These are phyloP conservation scores for Neocatenulostroma microsporum DNA, from an alignment of 2,329 filamentous ascomycete species.

Conservation along the genomic window DNA sequence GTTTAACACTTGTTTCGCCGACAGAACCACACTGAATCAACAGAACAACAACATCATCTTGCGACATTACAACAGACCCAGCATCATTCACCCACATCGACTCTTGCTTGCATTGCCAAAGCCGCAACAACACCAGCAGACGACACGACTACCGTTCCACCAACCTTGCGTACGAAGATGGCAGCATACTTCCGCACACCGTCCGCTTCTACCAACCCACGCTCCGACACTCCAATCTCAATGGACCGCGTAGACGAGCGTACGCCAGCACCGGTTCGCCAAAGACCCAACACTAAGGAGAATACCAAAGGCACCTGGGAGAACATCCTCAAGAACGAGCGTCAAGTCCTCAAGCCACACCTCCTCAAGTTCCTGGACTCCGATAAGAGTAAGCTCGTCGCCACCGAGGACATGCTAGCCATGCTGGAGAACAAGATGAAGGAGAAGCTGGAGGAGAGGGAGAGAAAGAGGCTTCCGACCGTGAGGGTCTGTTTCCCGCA, in stretches of 20 bases:
- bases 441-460: conserved; percentile 6
- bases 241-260: neutral
- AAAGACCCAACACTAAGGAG: neutral
- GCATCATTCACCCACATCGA: neutral
- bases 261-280: too few species aligned
- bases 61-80: too few species aligned
- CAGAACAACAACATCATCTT: too few species aligned
- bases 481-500: conserved; percentile 3
- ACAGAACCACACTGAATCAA: too few species aligned
- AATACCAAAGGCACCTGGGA: neutral
- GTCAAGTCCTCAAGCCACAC: neutral
- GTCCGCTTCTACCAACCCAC: neutral
- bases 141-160: neutral
- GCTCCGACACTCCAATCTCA: neutral
- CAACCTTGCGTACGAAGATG: neutral
- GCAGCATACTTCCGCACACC: neutral
- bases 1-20: too few species aligned
- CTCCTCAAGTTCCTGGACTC: conserved; percentile 1
- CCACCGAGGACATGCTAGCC: conserved; percentile 1
- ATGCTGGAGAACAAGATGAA: conserved; percentile 2
- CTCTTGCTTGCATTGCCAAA: neutral
- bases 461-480: neutral
- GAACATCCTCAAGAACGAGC: conserved; percentile 5
- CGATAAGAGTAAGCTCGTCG: neutral
- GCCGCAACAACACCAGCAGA: neutral